Conservation (phyloP, 331 rosid species). For the Quercus tomentella region DNA sequence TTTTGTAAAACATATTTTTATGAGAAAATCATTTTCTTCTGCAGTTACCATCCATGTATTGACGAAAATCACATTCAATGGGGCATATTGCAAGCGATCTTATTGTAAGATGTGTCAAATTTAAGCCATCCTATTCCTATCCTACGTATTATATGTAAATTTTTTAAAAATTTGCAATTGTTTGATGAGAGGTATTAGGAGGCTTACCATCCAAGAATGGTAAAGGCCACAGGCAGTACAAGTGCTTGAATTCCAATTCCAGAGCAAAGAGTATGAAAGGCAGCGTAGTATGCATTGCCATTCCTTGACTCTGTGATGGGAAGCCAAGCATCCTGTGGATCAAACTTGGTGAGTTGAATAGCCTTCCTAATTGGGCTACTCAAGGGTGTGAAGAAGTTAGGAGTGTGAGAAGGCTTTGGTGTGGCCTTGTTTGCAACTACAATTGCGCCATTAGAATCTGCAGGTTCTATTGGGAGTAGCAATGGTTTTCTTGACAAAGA, state of each 20-base stretch:
- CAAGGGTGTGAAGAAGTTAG: conserved; percentile 25
- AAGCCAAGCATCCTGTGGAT: conserved; percentile 41
- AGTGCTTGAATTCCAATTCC: conserved; percentile 42
- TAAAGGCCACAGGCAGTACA: conserved; percentile 33
- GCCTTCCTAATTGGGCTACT: conserved; percentile 34
- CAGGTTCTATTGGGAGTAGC: not conserved
- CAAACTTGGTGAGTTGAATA: conserved; percentile 24
- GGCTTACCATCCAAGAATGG: conserved; percentile 39
- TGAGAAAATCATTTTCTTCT: too few relatives aligned
- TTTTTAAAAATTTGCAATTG: not conserved
- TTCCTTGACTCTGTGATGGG: conserved; percentile 46
- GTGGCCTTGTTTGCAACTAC: not conserved
- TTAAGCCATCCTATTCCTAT: too few relatives aligned
- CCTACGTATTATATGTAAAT: too few relatives aligned
- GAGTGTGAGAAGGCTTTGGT: not conserved
- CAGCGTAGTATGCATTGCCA: conserved; percentile 42
- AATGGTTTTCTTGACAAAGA: conserved; percentile 26
- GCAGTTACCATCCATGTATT: too few relatives aligned
- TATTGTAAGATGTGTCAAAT: too few relatives aligned
- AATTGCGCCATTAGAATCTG: not conserved
- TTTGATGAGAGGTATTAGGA: not conserved
- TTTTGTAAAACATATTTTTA: too few relatives aligned
- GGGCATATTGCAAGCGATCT: too few relatives aligned
- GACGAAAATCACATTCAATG: too few relatives aligned
- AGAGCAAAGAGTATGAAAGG: conserved; percentile 39